phyloP scores from a whole-genome alignment of 352 stramenopile genomes.

The Pythium chondricola region DNA sequence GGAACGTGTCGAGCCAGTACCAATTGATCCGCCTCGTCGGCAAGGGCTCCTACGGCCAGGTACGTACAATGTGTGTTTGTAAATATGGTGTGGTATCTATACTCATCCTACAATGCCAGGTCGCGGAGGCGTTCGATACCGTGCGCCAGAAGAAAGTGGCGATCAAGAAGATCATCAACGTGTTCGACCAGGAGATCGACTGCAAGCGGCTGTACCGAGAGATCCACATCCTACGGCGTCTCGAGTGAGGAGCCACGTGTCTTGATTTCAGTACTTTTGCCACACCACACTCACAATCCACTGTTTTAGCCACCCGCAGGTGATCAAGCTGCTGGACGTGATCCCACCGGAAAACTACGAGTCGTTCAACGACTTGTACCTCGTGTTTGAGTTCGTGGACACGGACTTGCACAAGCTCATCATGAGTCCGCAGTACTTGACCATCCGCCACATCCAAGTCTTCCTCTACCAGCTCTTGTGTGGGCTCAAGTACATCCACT shows the following conservation, averaged over 20 bases:
- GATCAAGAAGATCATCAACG: slow-evolving; percentile 88
- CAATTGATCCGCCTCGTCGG: slow-evolving; percentile 73
- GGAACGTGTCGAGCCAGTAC: slow-evolving; percentile 75
- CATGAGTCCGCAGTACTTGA: slow-evolving; percentile 90
- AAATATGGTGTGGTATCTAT: too few relatives aligned
- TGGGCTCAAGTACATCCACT: slow-evolving; percentile 96
- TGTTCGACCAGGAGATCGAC: slow-evolving; percentile 86
- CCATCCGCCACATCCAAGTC: slow-evolving; percentile 95
- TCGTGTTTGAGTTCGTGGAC: slow-evolving; percentile 92
- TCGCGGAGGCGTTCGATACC: slow-evolving; percentile 76
- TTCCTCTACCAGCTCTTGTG: slow-evolving; percentile 95
- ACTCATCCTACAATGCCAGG: too few relatives aligned
- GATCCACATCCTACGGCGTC: slow-evolving; percentile 84
- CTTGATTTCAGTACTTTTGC: too few relatives aligned
- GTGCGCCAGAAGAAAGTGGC: slow-evolving; percentile 77
- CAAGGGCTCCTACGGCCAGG: slow-evolving; percentile 84
- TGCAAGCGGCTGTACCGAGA: slow-evolving; percentile 84
- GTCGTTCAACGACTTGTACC: slow-evolving; percentile 87
- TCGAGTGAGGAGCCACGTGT: slow-evolving; percentile 45
- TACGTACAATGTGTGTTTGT: too few relatives aligned
- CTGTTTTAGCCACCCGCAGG: slow-evolving; percentile 72
- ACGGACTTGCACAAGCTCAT: slow-evolving; percentile 94
- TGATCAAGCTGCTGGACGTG: slow-evolving; percentile 80
- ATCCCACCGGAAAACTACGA: slow-evolving; percentile 80
- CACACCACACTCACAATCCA: too few relatives aligned